phyloP scores from a whole-genome alignment of 1,284 basidiomycete genomes.

The Cryptococcus deneoformans region DNA sequence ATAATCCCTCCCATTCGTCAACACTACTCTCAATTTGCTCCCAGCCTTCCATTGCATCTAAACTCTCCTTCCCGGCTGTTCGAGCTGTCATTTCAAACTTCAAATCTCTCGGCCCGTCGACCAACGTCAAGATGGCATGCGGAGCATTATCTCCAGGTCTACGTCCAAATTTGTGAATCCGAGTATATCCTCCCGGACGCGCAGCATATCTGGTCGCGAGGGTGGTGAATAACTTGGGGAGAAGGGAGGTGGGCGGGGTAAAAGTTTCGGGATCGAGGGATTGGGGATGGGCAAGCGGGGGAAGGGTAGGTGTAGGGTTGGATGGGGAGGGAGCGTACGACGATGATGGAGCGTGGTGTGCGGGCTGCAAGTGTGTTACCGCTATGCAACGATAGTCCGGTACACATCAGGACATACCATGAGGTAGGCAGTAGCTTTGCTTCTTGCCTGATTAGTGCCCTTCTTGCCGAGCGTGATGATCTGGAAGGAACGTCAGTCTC shows the following conservation, averaged over 20 bases:
- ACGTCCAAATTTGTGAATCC: constrained; percentile 85
- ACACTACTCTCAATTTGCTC: constrained; percentile 43
- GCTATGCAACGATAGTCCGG: too few relatives aligned
- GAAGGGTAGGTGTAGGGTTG: constrained; percentile 31
- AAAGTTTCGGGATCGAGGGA: constrained; percentile 40
- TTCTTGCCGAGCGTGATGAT: constrained; percentile 87
- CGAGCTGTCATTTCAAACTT: constrained; percentile 81
- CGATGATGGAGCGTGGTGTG: constrained; percentile 18
- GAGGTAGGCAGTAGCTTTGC: constrained; percentile 69
- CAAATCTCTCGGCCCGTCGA: constrained; percentile 89
- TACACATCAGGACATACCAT: constrained; percentile 49
- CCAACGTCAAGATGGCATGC: constrained; percentile 85
- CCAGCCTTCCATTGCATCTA: not conserved
- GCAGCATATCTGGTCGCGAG: constrained; percentile 77
- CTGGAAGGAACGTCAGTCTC: constrained; percentile 48
- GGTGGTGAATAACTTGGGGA: constrained; percentile 77
- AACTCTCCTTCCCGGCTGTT: constrained; percentile 69
- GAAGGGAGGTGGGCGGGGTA: constrained; percentile 53
- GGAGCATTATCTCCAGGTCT: constrained; percentile 92
- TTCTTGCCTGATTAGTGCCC: constrained; percentile 62
- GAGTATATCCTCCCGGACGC: constrained; percentile 92
- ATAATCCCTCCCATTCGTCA: constrained; percentile 28
- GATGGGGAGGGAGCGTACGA: constrained; percentile 7
- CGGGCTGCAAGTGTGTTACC: not conserved
- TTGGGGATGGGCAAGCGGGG: constrained; percentile 5